phyloP scores from a whole-genome alignment of 495 filamentous ascomycete species.

The Neurospora sp. region DNA sequence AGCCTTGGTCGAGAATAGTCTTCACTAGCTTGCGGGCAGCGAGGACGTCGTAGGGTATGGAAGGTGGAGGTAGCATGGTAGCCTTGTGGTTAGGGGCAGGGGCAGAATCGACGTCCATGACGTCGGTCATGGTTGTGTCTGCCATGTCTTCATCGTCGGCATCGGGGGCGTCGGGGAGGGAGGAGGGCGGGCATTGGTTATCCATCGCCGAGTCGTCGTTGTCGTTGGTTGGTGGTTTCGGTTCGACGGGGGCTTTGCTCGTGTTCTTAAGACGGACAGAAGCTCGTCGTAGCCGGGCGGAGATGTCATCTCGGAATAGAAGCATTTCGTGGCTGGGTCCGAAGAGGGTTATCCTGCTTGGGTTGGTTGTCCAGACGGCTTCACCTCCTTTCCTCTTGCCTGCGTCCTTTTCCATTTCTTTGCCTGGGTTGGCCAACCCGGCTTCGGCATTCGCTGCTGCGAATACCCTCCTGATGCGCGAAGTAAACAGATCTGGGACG shows the following conservation, averaged over 20 bases:
- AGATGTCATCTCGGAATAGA: constrained; percentile 76
- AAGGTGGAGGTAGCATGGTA: neutral
- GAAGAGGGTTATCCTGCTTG: constrained; percentile 68
- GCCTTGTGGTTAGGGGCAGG: constrained; percentile 2
- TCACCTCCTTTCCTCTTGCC: constrained; percentile 47
- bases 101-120: constrained; percentile 34
- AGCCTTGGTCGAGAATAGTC: constrained; percentile 86
- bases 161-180: constrained; percentile 10
- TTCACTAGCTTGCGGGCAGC: constrained; percentile 79
- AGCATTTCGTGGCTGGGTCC: constrained; percentile 78
- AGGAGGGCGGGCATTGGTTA: neutral
- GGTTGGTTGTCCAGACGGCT: constrained; percentile 82
- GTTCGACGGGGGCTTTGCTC: neutral
- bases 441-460: constrained; percentile 60
- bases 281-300: constrained; percentile 62
- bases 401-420: constrained; percentile 26
- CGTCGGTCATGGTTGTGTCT: constrained; percentile 9
- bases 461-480: constrained; percentile 69
- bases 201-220: constrained; percentile 26
- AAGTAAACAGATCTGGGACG: constrained; percentile 82
- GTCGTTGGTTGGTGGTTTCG: constrained; percentile 1
- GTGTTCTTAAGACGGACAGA: constrained; percentile 49
- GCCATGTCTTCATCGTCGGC: neutral
- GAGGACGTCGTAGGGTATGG: constrained; percentile 39
- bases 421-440: constrained; percentile 5